Percentiles rank a stretch among this genome's conserved stretches.
Conservation (phyloP, 768 basidiomycete genomes). For the Rhizopogon salebrosus region DNA sequence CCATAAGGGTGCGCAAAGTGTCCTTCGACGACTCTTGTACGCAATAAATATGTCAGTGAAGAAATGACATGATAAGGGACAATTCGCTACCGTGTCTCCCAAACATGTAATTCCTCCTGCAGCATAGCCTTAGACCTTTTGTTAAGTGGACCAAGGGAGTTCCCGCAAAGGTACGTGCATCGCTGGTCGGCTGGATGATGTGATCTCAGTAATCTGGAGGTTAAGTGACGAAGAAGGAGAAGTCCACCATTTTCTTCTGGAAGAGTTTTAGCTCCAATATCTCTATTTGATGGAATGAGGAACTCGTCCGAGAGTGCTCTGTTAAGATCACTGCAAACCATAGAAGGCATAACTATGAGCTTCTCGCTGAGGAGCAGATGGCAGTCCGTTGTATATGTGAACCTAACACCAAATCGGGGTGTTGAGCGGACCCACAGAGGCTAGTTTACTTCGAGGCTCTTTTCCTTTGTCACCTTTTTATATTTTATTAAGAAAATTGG, state of each 20-base stretch:
- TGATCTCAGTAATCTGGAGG: slow-evolving; percentile 2
- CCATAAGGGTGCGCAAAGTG: slow-evolving; percentile 87
- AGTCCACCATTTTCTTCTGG: slow-evolving; percentile 33
- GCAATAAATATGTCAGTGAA: slow-evolving; percentile 2
- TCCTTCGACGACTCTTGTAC: slow-evolving; percentile 64
- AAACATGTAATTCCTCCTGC: slow-evolving; percentile 77
- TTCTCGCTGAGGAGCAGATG: not conserved
- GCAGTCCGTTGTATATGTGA: no score
- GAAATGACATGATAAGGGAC: slow-evolving; percentile 9
- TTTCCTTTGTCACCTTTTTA: no score
- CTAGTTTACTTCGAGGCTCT: no score
- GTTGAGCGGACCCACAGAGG: no score
- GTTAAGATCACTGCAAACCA: slow-evolving; percentile 14
- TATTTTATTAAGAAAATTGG: no score
- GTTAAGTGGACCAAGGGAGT: slow-evolving; percentile 84
- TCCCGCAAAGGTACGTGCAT: slow-evolving; percentile 90
- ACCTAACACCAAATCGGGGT: no score
- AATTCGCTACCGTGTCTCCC: slow-evolving; percentile 59
- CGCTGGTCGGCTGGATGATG: slow-evolving; percentile 36
- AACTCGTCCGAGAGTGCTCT: slow-evolving; percentile 48
- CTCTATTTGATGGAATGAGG: slow-evolving; percentile 47
- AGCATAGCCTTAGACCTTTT: slow-evolving; percentile 69
- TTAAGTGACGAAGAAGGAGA: slow-evolving; percentile 3
- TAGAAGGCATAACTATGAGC: slow-evolving; percentile 10
- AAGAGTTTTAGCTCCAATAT: slow-evolving; percentile 38